Base-by-base conservation (phyloP, 2,329 filamentous ascomycete genomes). In the Alternaria sp. region DNA sequence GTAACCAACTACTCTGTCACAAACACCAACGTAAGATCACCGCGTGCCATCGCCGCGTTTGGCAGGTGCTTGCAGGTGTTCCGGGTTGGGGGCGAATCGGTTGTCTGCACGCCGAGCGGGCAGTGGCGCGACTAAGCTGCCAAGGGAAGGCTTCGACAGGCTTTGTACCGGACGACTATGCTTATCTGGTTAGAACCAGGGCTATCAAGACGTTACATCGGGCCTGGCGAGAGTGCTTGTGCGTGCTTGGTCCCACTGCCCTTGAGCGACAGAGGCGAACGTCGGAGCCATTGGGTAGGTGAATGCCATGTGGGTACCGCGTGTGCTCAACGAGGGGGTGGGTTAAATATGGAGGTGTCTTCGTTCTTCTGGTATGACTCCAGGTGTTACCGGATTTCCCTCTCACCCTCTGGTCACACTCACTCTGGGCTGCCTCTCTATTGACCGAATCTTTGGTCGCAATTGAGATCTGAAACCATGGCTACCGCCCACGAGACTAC, bases 161-260 rank as follows among this genome's bases (percentile, higher is more conserved):
- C 70, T 72, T 73, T 63, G 67, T 49, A 25, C 55, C 70, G 71
- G 68, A 65, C 19, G 26, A 65, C 49, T 57, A 54, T 26, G 19
- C 55, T 15, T 3, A 64, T 68, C 5, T 17, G 64, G 68, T 55
- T 71, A 67, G 56, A 13, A 44, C 9, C 30, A 32, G 49, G 54
- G 30, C 63, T 69, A 73, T 72, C 70, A 73, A 72, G 64, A 74
- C 66, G 74, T 76, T 75, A 75, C 73, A 76, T 76, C 71, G 73
- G 66, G 43, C 64, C 45, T 69, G 51, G 68, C 65, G 47, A 60
- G 57, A 61, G 62, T 70, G 71, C 71, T 74, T 73, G 68, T 68
- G 59, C 55, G 52, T 70, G 65, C 64, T 75, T 72, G 68, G 65
- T 62, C 51, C 61, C 64, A 60, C 58, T 19, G 40, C 57, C 51